phyloP scores from a whole-genome alignment of 306 rosid species.

The Mimosa pudica region DNA sequence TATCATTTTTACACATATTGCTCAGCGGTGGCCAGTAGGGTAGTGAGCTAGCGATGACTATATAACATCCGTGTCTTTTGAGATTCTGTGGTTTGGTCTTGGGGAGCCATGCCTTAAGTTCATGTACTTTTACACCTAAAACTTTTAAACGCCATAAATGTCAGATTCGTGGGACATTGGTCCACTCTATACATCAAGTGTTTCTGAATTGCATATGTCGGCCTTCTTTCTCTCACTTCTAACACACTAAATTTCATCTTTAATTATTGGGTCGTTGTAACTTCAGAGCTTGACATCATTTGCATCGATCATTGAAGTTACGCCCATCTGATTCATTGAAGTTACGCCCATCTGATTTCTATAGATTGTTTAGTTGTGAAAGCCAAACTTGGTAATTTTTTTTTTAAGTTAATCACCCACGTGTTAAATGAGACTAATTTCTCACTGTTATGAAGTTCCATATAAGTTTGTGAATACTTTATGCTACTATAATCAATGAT shows the following conservation, averaged over 20 bases:
- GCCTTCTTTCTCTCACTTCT: neutral
- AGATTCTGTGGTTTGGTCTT: constrained; percentile 32
- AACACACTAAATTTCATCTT: neutral
- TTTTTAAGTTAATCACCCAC: too few relatives aligned
- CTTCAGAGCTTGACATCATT: constrained; percentile 15
- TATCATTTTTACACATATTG: constrained; percentile 13
- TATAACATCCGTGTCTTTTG: neutral
- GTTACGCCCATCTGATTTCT: constrained; percentile 1
- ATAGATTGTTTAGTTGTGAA: neutral
- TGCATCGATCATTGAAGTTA: constrained; percentile 9
- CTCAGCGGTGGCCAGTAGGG: constrained; percentile 26
- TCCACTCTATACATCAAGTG: constrained; percentile 13
- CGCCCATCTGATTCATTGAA: constrained; percentile 20
- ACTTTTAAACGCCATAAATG: constrained; percentile 20
- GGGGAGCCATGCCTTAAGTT: constrained; percentile 44
- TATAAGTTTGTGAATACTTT: neutral
- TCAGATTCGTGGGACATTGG: constrained; percentile 39
- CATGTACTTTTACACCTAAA: constrained; percentile 31
- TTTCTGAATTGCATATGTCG: neutral
- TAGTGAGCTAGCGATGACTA: neutral
- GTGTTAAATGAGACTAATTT: too few relatives aligned
- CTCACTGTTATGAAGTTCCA: too few relatives aligned
- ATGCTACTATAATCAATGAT: neutral
- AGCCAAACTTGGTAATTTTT: neutral
- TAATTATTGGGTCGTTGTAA: neutral